A percentile compares a stretch with the other conserved stretches of the same genome.
These are phyloP conservation scores for Ettlia oleoabundans DNA, from an alignment of 139 green algal species.

Conservation along the genomic window DNA sequence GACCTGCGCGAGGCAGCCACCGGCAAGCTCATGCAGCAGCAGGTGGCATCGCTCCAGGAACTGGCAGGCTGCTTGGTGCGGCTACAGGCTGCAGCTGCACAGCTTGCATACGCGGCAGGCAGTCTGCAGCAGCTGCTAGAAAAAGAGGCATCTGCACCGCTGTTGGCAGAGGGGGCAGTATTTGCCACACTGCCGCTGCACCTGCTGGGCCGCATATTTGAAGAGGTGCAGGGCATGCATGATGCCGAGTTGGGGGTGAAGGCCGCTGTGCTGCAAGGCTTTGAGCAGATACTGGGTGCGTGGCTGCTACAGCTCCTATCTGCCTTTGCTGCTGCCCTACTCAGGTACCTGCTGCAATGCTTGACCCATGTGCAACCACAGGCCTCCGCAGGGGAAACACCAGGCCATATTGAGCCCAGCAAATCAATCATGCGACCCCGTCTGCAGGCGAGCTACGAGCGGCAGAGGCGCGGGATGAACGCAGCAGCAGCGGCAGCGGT, in stretches of 20 bases:
- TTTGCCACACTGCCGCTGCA: constrained; percentile 34
- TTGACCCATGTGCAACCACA: too few species aligned
- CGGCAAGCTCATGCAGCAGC: constrained; percentile 2
- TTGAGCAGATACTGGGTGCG: constrained; percentile 13
- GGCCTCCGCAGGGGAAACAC: too few species aligned
- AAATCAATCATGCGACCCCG: too few species aligned
- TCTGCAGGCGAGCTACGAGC: not conserved
- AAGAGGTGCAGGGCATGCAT: constrained; percentile 26
- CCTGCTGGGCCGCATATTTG: constrained; percentile 12
- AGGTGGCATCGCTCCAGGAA: not conserved
- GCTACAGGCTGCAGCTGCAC: not conserved
- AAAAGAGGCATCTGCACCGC: not conserved
- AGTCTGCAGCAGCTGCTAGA: constrained; percentile 9
- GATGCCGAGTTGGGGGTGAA: constrained; percentile 37
- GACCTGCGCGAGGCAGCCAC: constrained; percentile 2
- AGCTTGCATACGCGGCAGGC: not conserved
- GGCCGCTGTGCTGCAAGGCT: constrained; percentile 30
- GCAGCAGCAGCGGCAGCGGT: not conserved
- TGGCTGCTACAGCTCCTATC: not conserved
- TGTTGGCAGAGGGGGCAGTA: constrained; percentile 34
- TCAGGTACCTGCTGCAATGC: too few species aligned
- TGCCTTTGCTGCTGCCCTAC: not conserved
- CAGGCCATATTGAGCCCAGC: too few species aligned
- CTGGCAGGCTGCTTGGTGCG: constrained; percentile 9
- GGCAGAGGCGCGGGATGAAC: not conserved